These are phyloP conservation scores for Spiromastix sp. DNA, from an alignment of 2,329 filamentous ascomycete genomes.

Conservation along the genomic window DNA sequence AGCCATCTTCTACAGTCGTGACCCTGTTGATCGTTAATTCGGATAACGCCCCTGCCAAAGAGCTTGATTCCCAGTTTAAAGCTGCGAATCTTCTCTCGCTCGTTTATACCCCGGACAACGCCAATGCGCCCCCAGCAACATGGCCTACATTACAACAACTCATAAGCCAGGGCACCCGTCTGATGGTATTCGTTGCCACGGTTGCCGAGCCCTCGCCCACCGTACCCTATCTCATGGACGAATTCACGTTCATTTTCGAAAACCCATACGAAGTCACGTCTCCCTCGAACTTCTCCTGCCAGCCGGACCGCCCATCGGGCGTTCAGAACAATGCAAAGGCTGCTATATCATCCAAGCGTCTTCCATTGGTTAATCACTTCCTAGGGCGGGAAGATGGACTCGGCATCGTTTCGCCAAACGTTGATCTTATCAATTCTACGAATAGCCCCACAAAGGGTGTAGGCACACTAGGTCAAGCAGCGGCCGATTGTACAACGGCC, in stretches of 20 bases:
- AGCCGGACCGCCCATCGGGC: slow-evolving; percentile 52
- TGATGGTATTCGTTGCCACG: slow-evolving; percentile 59
- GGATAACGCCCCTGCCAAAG: slow-evolving; percentile 45
- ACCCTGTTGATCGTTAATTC: slow-evolving; percentile 65
- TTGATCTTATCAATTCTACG: slow-evolving; percentile 50
- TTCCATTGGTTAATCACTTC: slow-evolving; percentile 76
- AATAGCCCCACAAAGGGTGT: slow-evolving; percentile 44
- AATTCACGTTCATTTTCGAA: slow-evolving; percentile 53
- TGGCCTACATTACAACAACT: slow-evolving; percentile 67
- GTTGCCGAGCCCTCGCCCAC: slow-evolving; percentile 20
- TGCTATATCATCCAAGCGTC: slow-evolving; percentile 48
- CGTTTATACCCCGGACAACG: slow-evolving; percentile 47
- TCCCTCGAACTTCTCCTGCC: slow-evolving; percentile 60
- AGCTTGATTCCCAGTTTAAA: slow-evolving; percentile 47
- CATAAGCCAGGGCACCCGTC: slow-evolving; percentile 53
- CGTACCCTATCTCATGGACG: slow-evolving; percentile 31
- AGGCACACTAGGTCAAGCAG: not conserved
- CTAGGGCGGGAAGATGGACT: slow-evolving; percentile 48
- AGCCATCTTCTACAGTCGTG: slow-evolving; percentile 45
- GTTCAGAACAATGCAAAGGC: slow-evolving; percentile 36
- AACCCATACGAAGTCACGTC: slow-evolving; percentile 56
- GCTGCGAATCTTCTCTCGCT: slow-evolving; percentile 50
- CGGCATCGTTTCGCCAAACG: slow-evolving; percentile 51
- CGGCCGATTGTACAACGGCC: slow-evolving; percentile 42
- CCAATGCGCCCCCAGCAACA: slow-evolving; percentile 30